Evolutionary conservation across 2,329 filamentous ascomycete genomes (phyloP).

Genomic region (Beauveria scarabaeidicola): DNA sequence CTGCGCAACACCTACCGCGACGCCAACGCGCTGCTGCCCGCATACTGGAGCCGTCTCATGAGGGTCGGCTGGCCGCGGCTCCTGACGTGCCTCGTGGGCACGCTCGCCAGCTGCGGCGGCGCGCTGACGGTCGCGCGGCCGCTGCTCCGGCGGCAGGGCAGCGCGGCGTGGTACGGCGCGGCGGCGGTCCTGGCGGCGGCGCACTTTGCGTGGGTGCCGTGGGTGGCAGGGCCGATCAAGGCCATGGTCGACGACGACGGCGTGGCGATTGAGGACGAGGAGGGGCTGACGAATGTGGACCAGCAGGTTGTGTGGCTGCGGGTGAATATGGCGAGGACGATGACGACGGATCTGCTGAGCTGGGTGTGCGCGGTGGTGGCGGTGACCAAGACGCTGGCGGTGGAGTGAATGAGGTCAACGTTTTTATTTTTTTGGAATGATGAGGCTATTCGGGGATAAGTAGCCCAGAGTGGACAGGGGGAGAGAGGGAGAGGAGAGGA

Average conservation of each 20-base stretch:
- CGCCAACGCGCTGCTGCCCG: constrained; percentile 30
- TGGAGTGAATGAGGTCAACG: not conserved
- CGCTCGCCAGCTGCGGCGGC: constrained; percentile 22
- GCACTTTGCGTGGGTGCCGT: constrained; percentile 27
- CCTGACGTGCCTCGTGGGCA: constrained; percentile 26
- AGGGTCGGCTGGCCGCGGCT: constrained; percentile 25
- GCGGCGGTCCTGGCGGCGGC: constrained; percentile 23
- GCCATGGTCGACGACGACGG: constrained; percentile 21
- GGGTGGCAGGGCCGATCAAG: constrained; percentile 24
- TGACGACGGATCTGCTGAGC: constrained; percentile 26
- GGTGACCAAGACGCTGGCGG: constrained; percentile 19
- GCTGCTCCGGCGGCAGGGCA: constrained; percentile 18
- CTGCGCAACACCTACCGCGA: constrained; percentile 20
- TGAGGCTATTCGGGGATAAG: too few relatives aligned
- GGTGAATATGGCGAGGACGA: constrained; percentile 23
- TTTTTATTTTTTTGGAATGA: fast-evolving
- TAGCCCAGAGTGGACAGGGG: not conserved
- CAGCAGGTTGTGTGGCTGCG: constrained; percentile 24
- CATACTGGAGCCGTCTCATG: constrained; percentile 36
- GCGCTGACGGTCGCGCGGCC: constrained; percentile 16
- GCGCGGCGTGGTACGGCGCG: constrained; percentile 25
- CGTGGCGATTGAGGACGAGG: constrained; percentile 12
- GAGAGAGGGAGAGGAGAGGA: not conserved
- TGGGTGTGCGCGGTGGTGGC: constrained; percentile 26
- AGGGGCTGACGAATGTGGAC: constrained; percentile 19